Evolutionary conservation across 352 stramenopile species (phyloP).

Genomic region (Phytophthora colocasiae): DNA sequence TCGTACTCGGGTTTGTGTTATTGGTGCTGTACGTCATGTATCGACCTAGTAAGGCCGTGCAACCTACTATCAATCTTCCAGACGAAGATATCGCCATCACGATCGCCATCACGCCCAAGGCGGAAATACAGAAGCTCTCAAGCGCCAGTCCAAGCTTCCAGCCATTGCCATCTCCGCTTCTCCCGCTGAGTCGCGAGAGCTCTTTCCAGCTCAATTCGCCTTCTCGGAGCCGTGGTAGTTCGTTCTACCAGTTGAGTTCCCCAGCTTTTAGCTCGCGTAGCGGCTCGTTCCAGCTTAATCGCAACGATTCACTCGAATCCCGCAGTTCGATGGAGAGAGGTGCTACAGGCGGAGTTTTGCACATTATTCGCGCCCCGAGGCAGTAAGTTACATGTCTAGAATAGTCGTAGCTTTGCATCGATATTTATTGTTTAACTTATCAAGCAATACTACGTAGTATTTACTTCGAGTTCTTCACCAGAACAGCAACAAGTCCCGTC

Average conservation of each 20-base stretch:
- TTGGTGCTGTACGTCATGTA: conserved; percentile 54
- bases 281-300: conserved; percentile 15
- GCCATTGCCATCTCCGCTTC: conserved; percentile 32
- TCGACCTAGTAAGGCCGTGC: conserved; percentile 35
- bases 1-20: conserved; percentile 45
- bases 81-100: conserved; percentile 36
- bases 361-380: conserved; percentile 24
- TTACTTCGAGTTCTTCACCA: not conserved
- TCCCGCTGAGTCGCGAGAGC: conserved; percentile 30
- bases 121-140: conserved; percentile 23
- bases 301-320: conserved; percentile 8
- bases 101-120: conserved; percentile 37
- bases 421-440: not conserved
- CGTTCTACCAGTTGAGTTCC: conserved; percentile 22
- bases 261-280: conserved; percentile 14
- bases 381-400: conserved; percentile 10
- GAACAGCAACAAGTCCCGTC: conserved; percentile 1
- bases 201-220: conserved; percentile 33
- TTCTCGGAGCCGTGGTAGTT: conserved; percentile 21
- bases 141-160: conserved; percentile 31
- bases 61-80: conserved; percentile 19
- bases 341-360: conserved; percentile 19
- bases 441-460: no score
- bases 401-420: not conserved
- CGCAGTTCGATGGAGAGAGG: not conserved